Conservation (phyloP, 306 rosid species). For the Dryas octopetala region DNA sequence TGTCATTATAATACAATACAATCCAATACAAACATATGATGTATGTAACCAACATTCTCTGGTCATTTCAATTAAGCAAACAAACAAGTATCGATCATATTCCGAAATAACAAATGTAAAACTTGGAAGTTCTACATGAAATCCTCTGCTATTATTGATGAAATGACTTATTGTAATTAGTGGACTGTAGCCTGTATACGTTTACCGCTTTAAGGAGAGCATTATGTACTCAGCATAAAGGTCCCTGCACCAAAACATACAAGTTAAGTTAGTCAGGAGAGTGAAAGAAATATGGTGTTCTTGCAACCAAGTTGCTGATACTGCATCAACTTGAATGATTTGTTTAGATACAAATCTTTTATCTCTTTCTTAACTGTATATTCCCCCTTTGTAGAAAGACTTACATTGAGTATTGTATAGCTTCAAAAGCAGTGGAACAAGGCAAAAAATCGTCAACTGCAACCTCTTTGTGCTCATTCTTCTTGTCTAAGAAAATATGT, state of each 20-base stretch:
- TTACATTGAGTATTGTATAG: slow-evolving; percentile 80
- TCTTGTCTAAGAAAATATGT: slow-evolving; percentile 66
- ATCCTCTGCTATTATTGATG: slow-evolving; percentile 11
- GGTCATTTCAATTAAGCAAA: not conserved
- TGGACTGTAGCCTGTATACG: slow-evolving; percentile 24
- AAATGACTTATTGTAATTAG: slow-evolving; percentile 29
- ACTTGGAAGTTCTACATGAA: not conserved
- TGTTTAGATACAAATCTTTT: not conserved
- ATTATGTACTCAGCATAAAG: slow-evolving; percentile 87
- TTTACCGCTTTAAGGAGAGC: slow-evolving; percentile 72
- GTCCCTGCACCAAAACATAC: slow-evolving; percentile 69
- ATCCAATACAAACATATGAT: not conserved
- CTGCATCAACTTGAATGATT: not conserved
- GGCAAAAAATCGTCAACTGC: slow-evolving; percentile 85
- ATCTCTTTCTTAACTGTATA: not conserved
- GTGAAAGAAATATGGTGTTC: slow-evolving; percentile 18
- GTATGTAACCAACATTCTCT: not conserved
- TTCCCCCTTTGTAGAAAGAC: slow-evolving; percentile 21
- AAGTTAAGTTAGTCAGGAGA: slow-evolving; percentile 8
- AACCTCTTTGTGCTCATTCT: slow-evolving; percentile 94
- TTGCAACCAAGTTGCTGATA: not conserved
- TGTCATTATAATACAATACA: not conserved
- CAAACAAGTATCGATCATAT: not conserved
- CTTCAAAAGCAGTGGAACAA: slow-evolving; percentile 55
- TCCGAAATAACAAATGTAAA: not conserved